A percentile compares a stretch with the other conserved stretches of the same genome.
Evolutionary conservation across 2,329 filamentous ascomycete species (phyloP).

Genomic region (Paecilomyces variotii): DNA sequence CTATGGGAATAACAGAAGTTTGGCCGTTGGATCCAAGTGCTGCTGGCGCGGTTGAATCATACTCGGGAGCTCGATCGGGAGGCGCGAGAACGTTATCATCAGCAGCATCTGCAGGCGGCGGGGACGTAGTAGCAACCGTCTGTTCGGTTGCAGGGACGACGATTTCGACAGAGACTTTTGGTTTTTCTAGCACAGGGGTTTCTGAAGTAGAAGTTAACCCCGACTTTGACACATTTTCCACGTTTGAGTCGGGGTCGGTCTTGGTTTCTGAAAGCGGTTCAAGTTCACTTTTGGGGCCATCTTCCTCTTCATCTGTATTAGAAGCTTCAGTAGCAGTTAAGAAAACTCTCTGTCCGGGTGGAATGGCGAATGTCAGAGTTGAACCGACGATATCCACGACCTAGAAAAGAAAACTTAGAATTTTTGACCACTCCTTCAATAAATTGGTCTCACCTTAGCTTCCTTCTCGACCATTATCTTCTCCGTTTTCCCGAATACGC

Average conservation of each 20-base stretch:
- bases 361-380: conserved; percentile 29
- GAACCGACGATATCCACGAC: conserved; percentile 25
- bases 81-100: background rate
- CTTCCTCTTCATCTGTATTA: background rate
- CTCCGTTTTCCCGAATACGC: conserved; percentile 18
- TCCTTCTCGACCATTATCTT: conserved; percentile 35
- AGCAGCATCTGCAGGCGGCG: background rate
- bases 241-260: background rate
- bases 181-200: background rate
- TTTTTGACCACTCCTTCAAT: background rate
- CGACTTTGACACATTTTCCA: background rate
- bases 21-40: background rate
- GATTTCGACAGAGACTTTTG: background rate
- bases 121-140: background rate
- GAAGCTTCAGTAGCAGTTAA: conserved; percentile 11
- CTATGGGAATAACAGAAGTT: background rate
- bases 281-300: background rate
- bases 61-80: background rate
- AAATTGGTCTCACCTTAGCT: conserved; percentile 24
- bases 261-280: background rate
- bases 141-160: background rate
- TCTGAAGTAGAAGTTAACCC: background rate
- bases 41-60: background rate
- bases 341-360: conserved; percentile 30
- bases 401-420: conserved; percentile 7